Evolutionary conservation across 2,329 filamentous ascomycete species (phyloP).

Genomic region (Thielaviopsis euricoi): DNA sequence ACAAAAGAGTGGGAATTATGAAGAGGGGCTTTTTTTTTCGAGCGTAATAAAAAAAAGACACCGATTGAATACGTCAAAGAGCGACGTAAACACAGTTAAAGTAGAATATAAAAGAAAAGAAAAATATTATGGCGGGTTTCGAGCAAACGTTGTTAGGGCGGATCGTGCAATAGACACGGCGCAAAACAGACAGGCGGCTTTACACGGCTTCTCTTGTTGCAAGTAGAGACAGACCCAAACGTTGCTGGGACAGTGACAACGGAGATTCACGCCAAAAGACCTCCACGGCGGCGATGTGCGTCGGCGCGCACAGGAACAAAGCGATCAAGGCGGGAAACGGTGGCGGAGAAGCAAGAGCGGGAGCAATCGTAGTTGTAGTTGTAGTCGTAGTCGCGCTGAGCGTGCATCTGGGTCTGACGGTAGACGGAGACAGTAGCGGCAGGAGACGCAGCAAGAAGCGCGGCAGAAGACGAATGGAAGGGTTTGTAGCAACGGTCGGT

Average conservation of each 20-base stretch:
- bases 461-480: background rate
- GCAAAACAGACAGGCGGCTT: background rate
- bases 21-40: conserved; percentile 5
- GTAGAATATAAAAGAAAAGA: background rate
- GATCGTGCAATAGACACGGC: conserved; percentile 1
- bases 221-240: background rate
- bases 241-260: background rate
- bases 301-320: conserved; percentile 9
- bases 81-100: background rate
- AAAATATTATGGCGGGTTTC: background rate
- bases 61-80: background rate
- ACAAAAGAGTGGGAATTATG: conserved; percentile 8
- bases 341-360: background rate
- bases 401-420: conserved; percentile 2
- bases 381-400: conserved; percentile 3
- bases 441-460: background rate
- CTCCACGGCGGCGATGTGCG: conserved; percentile 12
- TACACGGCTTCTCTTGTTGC: background rate
- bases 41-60: background rate
- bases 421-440: conserved; percentile 1
- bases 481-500: conserved; percentile 2
- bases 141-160: conserved; percentile 5
- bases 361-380: background rate
- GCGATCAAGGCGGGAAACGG: conserved; percentile 1
- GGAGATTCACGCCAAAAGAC: conserved; percentile 10